Conservation (phyloP, 768 basidiomycete genomes). For the Rhodotorula toruloides region DNA sequence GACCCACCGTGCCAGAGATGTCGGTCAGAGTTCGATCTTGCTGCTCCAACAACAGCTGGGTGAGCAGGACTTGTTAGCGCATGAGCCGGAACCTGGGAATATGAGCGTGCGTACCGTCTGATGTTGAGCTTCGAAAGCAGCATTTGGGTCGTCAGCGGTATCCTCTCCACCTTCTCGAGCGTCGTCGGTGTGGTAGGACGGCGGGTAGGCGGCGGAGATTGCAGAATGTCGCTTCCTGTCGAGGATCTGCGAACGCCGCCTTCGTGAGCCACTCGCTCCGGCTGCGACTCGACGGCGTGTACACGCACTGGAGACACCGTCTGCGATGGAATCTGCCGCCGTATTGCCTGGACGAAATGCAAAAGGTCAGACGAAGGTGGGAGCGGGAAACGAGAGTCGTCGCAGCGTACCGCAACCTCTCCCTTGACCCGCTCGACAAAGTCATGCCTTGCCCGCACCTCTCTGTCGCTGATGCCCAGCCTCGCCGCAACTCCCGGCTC, state of each 20-base stretch:
- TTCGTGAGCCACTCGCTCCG: no score
- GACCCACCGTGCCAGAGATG: slow-evolving; percentile 78
- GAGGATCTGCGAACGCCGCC: no score
- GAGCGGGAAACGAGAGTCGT: slow-evolving; percentile 39
- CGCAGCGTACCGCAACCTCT: slow-evolving; percentile 78
- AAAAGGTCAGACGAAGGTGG: not conserved
- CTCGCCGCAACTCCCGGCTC: slow-evolving; percentile 66
- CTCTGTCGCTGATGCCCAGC: slow-evolving; percentile 73
- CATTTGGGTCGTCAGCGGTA: slow-evolving; percentile 46
- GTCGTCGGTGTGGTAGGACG: not conserved
- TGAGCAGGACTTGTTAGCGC: no score
- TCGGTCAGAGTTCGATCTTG: slow-evolving; percentile 86
- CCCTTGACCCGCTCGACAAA: slow-evolving; percentile 70
- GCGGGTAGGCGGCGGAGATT: slow-evolving; percentile 9
- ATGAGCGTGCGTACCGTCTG: slow-evolving; percentile 51
- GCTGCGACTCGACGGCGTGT: no score
- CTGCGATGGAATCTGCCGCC: not conserved
- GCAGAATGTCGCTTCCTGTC: slow-evolving; percentile 13
- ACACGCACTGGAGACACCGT: not conserved
- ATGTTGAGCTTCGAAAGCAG: slow-evolving; percentile 77
- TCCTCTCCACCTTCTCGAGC: slow-evolving; percentile 8
- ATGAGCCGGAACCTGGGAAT: no score
- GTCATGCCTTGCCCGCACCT: slow-evolving; percentile 67
- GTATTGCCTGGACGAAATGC: not conserved
- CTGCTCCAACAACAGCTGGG: slow-evolving; percentile 72